Evolutionary conservation across 257 asterid species (phyloP).

Genomic region (Solanum bulbocastanum): DNA sequence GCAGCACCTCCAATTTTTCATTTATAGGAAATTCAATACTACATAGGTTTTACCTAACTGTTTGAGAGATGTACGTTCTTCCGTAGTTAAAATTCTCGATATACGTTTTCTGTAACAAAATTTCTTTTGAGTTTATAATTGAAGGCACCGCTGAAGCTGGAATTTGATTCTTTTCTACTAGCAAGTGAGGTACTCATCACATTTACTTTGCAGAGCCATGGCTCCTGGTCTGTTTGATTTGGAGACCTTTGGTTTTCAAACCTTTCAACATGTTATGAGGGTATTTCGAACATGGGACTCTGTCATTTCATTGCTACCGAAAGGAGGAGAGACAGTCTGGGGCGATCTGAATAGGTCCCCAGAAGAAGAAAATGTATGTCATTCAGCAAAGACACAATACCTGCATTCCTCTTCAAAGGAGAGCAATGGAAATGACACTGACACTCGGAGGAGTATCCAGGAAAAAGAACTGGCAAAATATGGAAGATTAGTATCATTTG

Average conservation of each 20-base stretch:
- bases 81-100: not conserved
- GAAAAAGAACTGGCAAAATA: conserved; percentile 36
- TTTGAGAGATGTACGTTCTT: not conserved
- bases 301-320: conserved; percentile 60
- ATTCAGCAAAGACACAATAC: conserved; percentile 16
- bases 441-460: conserved; percentile 11
- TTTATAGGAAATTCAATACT: not conserved
- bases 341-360: conserved; percentile 82
- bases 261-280: conserved; percentile 67
- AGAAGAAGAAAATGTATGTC: conserved; percentile 59
- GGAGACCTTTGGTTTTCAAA: conserved; percentile 56
- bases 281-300: conserved; percentile 85
- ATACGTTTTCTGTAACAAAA: not conserved
- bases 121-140: not conserved
- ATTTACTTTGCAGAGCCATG: conserved; percentile 47
- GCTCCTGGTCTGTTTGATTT: conserved; percentile 73
- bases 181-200: not conserved
- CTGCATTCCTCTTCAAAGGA: conserved; percentile 6
- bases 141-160: not conserved
- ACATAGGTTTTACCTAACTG: not conserved
- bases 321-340: conserved; percentile 93
- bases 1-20: not conserved
- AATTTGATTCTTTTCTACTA: not conserved
- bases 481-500: conserved; percentile 71
- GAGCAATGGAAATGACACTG: conserved; percentile 22